Evolutionary conservation across 2,329 filamentous ascomycete genomes (phyloP), one percentile per base, ranked within the genome.

Genomic region (Talaromyces islandicus): DNA sequence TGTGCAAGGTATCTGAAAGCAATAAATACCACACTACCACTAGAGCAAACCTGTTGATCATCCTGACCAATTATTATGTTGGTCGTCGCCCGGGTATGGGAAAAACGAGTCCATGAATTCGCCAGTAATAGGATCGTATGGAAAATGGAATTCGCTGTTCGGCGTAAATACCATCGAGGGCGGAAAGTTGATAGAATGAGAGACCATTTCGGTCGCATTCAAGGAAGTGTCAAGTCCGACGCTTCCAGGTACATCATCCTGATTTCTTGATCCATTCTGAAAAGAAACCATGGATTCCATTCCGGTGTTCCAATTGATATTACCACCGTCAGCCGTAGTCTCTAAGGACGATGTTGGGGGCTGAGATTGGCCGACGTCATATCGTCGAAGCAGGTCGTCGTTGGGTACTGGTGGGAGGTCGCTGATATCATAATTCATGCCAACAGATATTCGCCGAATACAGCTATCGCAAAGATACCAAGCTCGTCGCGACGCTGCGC

Each of bases 81-180:
- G 58, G 11, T 66, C 65, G 56, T 71, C 70, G 6, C 70, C 59
- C 3, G 59, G 50, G 48, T 59, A 48, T 27, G 73, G 73, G 63
- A 75, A 75, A 64, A 74, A 75, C n/a, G 73, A 73, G 21, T 70
- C 66, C 58, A 75, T 74, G 29, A 75, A 75, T 56, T 74, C 71
- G 17, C 71, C 71, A 30, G 66, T 70, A 58, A 75, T 75, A 6
- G 73, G 72, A 56, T 75, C 73, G 59, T 75, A 75, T 10, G 73
- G 73, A 62, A 75, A 75, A 54, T 71, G 74, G 1, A 66, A 59
- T 48, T 73, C 71, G n/a, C 38, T 56, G 59, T 52, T 50, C 53
- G 29, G 25, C 38, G 54, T 53, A 27, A 46, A 41, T n/a, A 53
- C 50, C 46, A 59, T 57, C 4, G 56, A 56, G 14, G 57, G 53